phyloP scores from a whole-genome alignment of 2,329 filamentous ascomycete genomes.

The Cercospora sp. region DNA sequence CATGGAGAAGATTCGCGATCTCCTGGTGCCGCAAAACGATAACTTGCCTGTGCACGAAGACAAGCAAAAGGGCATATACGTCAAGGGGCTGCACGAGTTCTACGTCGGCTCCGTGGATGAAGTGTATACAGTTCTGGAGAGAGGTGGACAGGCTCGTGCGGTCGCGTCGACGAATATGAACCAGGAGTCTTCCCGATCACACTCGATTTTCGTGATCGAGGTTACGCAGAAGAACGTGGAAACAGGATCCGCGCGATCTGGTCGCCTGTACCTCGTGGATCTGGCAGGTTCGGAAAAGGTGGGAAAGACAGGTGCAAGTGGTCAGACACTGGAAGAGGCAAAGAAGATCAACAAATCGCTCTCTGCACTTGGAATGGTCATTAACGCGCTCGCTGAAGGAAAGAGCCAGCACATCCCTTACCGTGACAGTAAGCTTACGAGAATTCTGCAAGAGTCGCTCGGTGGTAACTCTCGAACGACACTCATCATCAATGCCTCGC shows the following conservation, averaged over 20 bases:
- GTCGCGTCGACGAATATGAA: conserved; percentile 99
- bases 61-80: conserved; percentile 92
- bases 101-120: conserved; percentile 95
- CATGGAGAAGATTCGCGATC: conserved; percentile 96
- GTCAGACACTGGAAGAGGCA: conserved; percentile 94
- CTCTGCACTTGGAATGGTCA: conserved; percentile 97
- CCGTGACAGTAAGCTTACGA: conserved; percentile 94
- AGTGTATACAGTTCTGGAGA: conserved; percentile 94
- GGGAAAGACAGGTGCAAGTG: conserved; percentile 95
- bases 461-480: conserved; percentile 99
- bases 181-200: conserved; percentile 93
- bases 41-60: conserved; percentile 98
- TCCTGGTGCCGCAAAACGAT: conserved; percentile 89
- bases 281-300: conserved; percentile 98
- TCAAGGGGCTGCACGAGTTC: conserved; percentile 90
- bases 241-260: conserved; percentile 92
- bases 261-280: conserved; percentile 96
- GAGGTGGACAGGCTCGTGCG: conserved; percentile 84
- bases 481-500: conserved; percentile 98
- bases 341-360: conserved; percentile 99
- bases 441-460: conserved; percentile 94
- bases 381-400: conserved; percentile 93
- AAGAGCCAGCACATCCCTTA: conserved; percentile 97
- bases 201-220: conserved; percentile 97
- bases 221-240: conserved; percentile 97